Evolutionary conservation across 78 protist species (phyloP).

Genomic region (Dictyostelium citrinum): DNA sequence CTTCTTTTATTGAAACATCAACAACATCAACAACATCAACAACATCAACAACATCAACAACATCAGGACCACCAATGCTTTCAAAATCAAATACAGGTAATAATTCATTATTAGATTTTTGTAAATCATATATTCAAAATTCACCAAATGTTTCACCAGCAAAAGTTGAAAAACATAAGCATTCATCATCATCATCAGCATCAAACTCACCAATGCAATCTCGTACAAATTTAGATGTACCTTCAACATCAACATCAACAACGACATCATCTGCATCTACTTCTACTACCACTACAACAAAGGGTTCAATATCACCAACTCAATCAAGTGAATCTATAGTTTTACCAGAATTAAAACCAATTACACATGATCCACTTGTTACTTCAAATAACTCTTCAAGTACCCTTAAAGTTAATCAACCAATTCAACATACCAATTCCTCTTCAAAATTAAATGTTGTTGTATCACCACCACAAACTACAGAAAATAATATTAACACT

Average conservation of each 20-base stretch:
- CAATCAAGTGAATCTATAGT: not conserved
- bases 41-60: not conserved
- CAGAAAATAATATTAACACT: not conserved
- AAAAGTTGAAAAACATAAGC: not conserved
- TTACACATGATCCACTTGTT: not conserved
- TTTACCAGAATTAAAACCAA: not conserved
- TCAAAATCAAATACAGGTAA: not conserved
- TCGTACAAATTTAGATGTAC: not conserved
- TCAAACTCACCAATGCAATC: not conserved
- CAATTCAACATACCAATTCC: not conserved
- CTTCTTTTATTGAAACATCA: not conserved
- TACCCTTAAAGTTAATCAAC: not conserved
- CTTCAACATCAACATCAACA: not conserved
- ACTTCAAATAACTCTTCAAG: not conserved
- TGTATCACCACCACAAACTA: not conserved
- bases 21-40: not conserved
- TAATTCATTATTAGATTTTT: conserved; percentile 28
- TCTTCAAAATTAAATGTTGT: not conserved
- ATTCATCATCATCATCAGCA: not conserved
- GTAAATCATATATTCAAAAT: conserved; percentile 22
- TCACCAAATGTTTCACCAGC: conserved; percentile 56
- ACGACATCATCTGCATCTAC: not conserved
- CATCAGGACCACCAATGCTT: conserved; percentile 7
- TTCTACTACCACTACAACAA: not conserved
- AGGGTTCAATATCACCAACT: not conserved